Evolutionary conservation across 805 yeast species (phyloP).

Genomic region (Peterozyma xylosa): DNA sequence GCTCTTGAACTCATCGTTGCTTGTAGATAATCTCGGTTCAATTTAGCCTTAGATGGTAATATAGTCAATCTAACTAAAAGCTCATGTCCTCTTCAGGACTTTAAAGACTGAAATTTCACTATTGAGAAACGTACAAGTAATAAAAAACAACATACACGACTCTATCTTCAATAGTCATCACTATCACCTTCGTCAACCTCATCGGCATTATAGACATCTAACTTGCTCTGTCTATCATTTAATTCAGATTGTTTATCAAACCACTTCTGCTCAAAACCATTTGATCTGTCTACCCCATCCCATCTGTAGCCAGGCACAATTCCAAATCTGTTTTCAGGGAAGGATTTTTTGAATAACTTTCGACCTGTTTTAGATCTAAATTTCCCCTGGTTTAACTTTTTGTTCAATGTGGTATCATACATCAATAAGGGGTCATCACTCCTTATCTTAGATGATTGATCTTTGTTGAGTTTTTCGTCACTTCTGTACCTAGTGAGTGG

Average conservation of each 20-base stretch:
- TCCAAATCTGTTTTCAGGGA: conserved; percentile 65
- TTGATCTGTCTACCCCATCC: conserved; percentile 90
- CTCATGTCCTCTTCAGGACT: too few species aligned
- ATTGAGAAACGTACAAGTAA: too few species aligned
- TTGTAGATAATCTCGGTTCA: too few species aligned
- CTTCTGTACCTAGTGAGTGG: conserved; percentile 24
- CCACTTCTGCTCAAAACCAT: conserved; percentile 72
- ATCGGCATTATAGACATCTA: too few species aligned
- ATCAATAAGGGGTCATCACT: conserved; percentile 60
- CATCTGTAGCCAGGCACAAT: conserved; percentile 77
- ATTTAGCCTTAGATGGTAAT: too few species aligned
- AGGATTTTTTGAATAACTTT: conserved; percentile 45
- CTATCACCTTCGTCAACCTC: too few species aligned
- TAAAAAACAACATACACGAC: too few species aligned
- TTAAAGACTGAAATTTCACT: too few species aligned
- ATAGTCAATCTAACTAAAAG: too few species aligned
- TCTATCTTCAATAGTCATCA: too few species aligned
- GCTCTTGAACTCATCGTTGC: too few species aligned
- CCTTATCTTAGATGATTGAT: conserved; percentile 22
- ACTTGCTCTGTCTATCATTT: conserved; percentile 7
- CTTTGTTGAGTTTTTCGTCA: conserved; percentile 29
- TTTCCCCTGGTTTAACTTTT: conserved; percentile 10
- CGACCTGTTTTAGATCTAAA: conserved; percentile 35
- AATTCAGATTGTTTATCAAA: conserved; percentile 33
- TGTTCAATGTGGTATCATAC: conserved; percentile 26